Conservation (phyloP, 306 rosid species). For the Carpinus fangiana region DNA sequence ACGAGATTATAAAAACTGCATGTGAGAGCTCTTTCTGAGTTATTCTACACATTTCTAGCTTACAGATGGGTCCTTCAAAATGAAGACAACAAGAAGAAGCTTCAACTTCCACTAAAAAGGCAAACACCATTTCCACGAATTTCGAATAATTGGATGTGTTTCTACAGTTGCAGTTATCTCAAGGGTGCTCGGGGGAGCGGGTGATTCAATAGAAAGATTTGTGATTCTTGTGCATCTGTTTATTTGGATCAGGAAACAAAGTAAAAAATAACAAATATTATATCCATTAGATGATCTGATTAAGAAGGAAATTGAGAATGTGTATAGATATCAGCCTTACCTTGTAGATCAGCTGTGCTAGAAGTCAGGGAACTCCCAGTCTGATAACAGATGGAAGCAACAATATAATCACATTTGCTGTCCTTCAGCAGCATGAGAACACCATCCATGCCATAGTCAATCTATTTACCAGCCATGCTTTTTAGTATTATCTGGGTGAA, state of each 20-base stretch:
- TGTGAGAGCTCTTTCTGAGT: conserved; percentile 13
- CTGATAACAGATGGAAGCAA: conserved; percentile 30
- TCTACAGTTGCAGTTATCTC: conserved; percentile 25
- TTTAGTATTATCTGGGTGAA: conserved; percentile 45
- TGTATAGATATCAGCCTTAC: conserved; percentile 15
- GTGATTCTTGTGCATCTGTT: conserved; percentile 29
- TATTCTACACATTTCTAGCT: conserved; percentile 28
- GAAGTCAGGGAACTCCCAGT: conserved; percentile 20
- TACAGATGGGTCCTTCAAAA: conserved; percentile 27
- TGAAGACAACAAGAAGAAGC: conserved; percentile 27
- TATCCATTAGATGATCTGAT: conserved; percentile 9
- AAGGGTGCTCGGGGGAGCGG: conserved; percentile 23
- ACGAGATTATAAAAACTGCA: conserved; percentile 28
- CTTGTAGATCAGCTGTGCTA: conserved; percentile 5
- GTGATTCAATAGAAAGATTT: conserved; percentile 14
- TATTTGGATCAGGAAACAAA: conserved; percentile 15
- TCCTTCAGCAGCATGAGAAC: conserved; percentile 32
- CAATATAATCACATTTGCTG: conserved; percentile 26
- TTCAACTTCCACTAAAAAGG: conserved; percentile 23
- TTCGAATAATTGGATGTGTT: conserved; percentile 16
- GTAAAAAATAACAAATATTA: conserved; percentile 13
- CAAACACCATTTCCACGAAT: conserved; percentile 9
- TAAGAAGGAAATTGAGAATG: conserved; percentile 18
- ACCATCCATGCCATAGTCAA: conserved; percentile 20
- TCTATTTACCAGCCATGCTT: conserved; percentile 27